Percentiles rank a stretch among this genome's conserved stretches.
These are phyloP conservation scores for Heimioporus retisporus DNA, from an alignment of 1,284 basidiomycete genomes.

Conservation along the genomic window DNA sequence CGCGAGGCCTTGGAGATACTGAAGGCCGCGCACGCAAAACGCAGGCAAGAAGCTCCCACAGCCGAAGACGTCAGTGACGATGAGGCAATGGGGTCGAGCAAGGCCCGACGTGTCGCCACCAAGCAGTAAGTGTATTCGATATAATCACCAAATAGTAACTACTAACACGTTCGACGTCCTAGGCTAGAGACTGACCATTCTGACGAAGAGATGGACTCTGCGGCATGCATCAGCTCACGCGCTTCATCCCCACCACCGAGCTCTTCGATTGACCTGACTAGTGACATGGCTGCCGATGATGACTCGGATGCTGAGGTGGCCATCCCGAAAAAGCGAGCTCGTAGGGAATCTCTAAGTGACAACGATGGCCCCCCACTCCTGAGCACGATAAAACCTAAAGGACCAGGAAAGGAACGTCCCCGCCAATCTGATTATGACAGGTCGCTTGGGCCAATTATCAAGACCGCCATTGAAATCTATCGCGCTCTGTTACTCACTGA, in stretches of 20 bases:
- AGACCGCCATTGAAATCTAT: neutral
- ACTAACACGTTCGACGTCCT: neutral
- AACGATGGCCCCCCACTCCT: too few relatives aligned
- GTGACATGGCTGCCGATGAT: neutral
- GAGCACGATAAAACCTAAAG: too few relatives aligned
- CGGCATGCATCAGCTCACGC: neutral
- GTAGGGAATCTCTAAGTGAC: neutral
- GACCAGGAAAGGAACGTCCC: too few relatives aligned
- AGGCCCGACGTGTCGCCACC: neutral
- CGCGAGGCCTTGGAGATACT: neutral
- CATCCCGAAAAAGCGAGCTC: neutral
- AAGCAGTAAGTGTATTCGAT: neutral
- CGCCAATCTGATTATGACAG: too few relatives aligned
- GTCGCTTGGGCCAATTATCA: neutral
- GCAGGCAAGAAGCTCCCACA: neutral
- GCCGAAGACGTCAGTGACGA: neutral
- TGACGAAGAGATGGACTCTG: neutral
- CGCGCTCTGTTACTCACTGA: neutral
- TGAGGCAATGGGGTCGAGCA: neutral
- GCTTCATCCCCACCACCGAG: neutral
- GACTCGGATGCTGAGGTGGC: neutral
- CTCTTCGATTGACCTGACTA: neutral
- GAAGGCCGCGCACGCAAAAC: neutral
- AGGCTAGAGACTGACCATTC: neutral
- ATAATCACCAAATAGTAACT: neutral